phyloP scores from a whole-genome alignment of 345 rosid species.

The Eucalyptus curtisii region DNA sequence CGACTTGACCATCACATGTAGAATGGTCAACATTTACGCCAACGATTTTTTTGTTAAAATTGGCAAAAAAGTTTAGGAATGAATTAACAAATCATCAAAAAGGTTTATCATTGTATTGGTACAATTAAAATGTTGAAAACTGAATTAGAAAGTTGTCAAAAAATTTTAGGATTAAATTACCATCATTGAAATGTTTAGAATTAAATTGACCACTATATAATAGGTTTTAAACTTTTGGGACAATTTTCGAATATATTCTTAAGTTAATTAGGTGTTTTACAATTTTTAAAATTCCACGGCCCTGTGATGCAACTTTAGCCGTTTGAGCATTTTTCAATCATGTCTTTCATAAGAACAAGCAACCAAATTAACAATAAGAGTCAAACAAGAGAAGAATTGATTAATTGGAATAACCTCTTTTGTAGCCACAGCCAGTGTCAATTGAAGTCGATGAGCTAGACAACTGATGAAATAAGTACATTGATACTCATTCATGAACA shows the following conservation, averaged over 20 bases:
- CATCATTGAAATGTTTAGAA: rapidly evolving
- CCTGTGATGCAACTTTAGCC: no score
- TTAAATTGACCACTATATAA: no score
- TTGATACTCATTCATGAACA: background rate
- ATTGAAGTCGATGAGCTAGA: background rate
- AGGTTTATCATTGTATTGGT: no score
- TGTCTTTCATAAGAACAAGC: background rate
- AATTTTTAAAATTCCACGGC: background rate
- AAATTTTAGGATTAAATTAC: no score
- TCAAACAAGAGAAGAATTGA: background rate
- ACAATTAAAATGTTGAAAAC: no score
- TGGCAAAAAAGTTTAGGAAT: rapidly evolving
- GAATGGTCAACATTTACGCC: no score
- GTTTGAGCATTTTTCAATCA: background rate
- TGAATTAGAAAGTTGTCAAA: no score
- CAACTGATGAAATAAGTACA: background rate
- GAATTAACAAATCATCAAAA: no score
- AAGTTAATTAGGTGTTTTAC: background rate
- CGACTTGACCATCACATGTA: rapidly evolving
- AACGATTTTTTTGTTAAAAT: no score
- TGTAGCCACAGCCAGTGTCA: background rate
- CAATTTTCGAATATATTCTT: rapidly evolving
- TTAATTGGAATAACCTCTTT: background rate
- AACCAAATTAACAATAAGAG: background rate
- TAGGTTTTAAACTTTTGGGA: no score